Percentiles rank a stretch among this genome's conserved stretches.
Conservation (phyloP, 257 asterid genomes). For the Linaria vulgaris region DNA sequence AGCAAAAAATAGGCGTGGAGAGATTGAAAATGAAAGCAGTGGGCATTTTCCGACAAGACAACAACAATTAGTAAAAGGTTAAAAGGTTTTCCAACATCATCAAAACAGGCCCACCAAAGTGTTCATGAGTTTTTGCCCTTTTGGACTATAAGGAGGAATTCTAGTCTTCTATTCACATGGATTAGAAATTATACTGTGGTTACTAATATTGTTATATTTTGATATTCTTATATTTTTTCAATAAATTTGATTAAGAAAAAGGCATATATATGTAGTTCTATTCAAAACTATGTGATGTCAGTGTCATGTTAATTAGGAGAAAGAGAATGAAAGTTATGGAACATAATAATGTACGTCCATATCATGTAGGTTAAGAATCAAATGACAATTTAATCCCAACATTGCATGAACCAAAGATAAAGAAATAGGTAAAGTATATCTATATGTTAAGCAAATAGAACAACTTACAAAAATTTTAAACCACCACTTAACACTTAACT, state of each 20-base stretch:
- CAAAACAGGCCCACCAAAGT: conserved; percentile 58
- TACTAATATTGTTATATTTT: too few species aligned
- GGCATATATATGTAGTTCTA: not conserved
- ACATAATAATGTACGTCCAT: too few species aligned
- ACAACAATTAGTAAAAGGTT: conserved; percentile 53
- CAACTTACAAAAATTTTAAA: too few species aligned
- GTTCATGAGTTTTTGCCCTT: conserved; percentile 18
- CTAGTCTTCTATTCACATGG: conserved; percentile 19
- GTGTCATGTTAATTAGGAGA: not conserved
- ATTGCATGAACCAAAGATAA: too few species aligned
- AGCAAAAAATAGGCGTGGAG: conserved; percentile 46
- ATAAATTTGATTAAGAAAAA: not conserved
- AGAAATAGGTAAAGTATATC: too few species aligned
- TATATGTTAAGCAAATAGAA: too few species aligned
- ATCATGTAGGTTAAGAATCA: too few species aligned
- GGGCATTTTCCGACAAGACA: conserved; percentile 57
- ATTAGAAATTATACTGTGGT: not conserved
- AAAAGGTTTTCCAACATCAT: conserved; percentile 57
- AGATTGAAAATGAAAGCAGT: conserved; percentile 57
- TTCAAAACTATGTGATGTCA: not conserved
- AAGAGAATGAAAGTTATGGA: not conserved
- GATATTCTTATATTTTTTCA: not conserved
- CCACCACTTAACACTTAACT: too few species aligned
- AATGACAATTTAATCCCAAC: too few species aligned
- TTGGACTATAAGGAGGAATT: conserved; percentile 23